Conservation (phyloP, 2,329 filamentous ascomycete species). For the Cladosporium velox region DNA sequence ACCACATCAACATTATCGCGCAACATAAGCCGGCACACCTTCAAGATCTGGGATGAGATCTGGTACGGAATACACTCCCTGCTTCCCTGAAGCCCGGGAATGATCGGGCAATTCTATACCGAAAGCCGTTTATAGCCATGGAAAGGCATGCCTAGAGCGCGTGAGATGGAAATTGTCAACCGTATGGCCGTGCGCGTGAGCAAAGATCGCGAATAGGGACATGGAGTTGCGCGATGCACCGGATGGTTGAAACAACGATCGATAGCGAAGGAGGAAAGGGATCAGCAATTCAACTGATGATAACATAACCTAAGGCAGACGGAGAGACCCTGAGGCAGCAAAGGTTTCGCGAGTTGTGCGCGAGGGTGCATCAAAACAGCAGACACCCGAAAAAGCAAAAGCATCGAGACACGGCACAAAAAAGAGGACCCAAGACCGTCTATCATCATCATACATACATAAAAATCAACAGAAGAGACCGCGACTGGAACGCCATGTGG, state of each 20-base stretch:
- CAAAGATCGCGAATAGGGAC: background rate
- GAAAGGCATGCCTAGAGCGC: background rate
- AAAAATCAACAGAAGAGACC: background rate
- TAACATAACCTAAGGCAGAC: background rate
- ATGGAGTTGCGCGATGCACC: too few species aligned
- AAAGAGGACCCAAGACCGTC: background rate
- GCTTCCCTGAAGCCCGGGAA: background rate
- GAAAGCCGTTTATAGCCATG: background rate
- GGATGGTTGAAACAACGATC: constrained; percentile 1
- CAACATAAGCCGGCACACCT: background rate
- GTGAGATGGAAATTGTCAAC: background rate
- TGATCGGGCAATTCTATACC: background rate
- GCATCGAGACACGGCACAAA: background rate
- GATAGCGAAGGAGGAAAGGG: background rate
- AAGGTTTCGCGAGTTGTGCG: background rate
- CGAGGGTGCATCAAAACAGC: background rate
- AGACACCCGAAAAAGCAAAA: constrained; percentile 1
- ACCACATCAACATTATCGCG: background rate
- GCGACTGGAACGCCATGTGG: background rate
- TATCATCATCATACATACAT: constrained; percentile 1
- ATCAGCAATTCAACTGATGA: background rate
- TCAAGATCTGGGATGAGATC: background rate
- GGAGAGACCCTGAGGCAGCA: background rate
- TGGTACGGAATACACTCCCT: background rate
- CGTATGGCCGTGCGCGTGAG: background rate